These are phyloP conservation scores for Blakeslea trispora DNA, from an alignment of 371 early-diverging fungal species.

Conservation along the genomic window DNA sequence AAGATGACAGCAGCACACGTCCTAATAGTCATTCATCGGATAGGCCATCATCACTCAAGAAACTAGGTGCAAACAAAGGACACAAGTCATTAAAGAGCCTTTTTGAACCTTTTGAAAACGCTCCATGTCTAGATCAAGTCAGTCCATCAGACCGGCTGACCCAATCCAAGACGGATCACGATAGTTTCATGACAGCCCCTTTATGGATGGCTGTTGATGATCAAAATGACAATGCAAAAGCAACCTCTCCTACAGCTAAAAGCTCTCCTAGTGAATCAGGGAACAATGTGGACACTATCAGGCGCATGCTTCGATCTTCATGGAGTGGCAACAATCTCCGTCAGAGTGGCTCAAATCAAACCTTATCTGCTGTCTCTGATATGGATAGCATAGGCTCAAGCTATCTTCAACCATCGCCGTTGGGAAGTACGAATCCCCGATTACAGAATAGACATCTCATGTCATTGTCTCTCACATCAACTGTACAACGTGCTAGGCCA, in stretches of 20 bases:
- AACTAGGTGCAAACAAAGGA: neutral
- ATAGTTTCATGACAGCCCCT: no score
- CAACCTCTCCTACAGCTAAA: neutral
- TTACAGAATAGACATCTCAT: conserved; percentile 34
- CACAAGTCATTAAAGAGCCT: neutral
- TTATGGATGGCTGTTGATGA: no score
- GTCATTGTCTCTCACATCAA: conserved; percentile 21
- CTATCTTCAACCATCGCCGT: conserved; percentile 8
- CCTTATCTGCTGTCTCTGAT: conserved; percentile 12
- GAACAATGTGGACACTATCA: conserved; percentile 38
- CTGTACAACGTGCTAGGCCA: conserved; percentile 22
- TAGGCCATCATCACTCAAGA: neutral
- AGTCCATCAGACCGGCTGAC: no score
- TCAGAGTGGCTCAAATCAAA: conserved; percentile 27
- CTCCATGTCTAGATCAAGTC: no score
- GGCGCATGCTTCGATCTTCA: conserved; percentile 38
- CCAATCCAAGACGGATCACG: no score
- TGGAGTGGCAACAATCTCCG: conserved; percentile 33
- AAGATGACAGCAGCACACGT: neutral
- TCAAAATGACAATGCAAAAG: no score
- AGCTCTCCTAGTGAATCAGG: conserved; percentile 5
- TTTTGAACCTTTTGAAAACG: no score
- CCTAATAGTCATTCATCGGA: conserved; percentile 7
- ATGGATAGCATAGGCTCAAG: conserved; percentile 24
- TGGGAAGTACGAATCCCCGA: conserved; percentile 34